Evolutionary conservation across 2,329 filamentous ascomycete species (phyloP).

Genomic region (Coniochaeta hoffmannii): DNA sequence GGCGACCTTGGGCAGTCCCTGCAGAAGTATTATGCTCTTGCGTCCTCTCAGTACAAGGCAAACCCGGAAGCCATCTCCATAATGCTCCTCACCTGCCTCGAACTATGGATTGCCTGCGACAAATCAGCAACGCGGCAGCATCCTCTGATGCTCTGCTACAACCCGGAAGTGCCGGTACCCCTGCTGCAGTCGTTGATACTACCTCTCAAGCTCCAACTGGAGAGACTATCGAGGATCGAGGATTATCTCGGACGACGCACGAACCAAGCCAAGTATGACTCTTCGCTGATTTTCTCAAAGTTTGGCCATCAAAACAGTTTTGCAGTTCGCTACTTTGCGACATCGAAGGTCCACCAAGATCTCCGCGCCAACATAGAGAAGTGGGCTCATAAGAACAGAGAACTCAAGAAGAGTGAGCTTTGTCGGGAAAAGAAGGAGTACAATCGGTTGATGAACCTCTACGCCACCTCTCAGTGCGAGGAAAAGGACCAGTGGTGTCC

Average conservation of each 20-base stretch:
- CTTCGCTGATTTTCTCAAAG: constrained; percentile 26
- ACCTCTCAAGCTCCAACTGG: constrained; percentile 33
- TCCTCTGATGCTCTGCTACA: constrained; percentile 37
- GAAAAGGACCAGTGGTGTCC: neutral
- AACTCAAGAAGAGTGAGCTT: constrained; percentile 26
- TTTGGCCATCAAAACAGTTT: constrained; percentile 31
- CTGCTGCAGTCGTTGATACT: constrained; percentile 38
- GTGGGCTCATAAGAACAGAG: constrained; percentile 21
- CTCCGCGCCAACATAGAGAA: constrained; percentile 28
- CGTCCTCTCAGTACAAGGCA: constrained; percentile 21
- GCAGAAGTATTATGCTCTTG: constrained; percentile 22
- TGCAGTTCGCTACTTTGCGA: constrained; percentile 37
- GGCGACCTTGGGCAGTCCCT: constrained; percentile 21
- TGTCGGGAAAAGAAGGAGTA: constrained; percentile 19
- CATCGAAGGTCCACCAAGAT: constrained; percentile 30
- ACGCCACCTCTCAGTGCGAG: constrained; percentile 4
- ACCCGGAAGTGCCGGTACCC: constrained; percentile 30
- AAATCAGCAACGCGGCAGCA: constrained; percentile 28
- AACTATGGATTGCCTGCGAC: constrained; percentile 54
- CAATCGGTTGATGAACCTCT: constrained; percentile 15
- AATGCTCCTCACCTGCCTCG: constrained; percentile 48
- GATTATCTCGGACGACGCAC: constrained; percentile 32
- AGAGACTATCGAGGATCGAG: constrained; percentile 36
- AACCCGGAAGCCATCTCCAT: constrained; percentile 40
- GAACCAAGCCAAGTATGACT: constrained; percentile 6